Evolutionary conservation across 371 early-diverging fungal genomes (phyloP), one percentile per base, ranked within the genome.

Genomic region (Actinomucor elegans): DNA sequence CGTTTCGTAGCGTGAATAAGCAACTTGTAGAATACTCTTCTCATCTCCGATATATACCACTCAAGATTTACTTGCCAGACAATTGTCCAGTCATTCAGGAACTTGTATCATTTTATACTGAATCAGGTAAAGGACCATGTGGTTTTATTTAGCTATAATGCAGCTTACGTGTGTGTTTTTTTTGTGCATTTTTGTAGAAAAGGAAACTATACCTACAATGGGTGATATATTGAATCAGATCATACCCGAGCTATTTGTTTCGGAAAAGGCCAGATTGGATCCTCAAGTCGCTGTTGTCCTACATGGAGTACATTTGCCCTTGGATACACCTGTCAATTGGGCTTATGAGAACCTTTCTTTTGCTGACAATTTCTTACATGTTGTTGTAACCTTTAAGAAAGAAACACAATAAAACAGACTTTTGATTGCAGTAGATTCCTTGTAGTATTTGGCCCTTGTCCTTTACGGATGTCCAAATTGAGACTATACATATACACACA

Each of bases 301-400:
- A 21, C 89, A 88, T 54, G 87, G 89, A 11, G 59, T 87, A 32
- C 54, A 52, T 32, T 48, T 85, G 20, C 83, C 79, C 23, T 55
- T 79, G 35, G 80, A 83, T 28, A 83, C 80, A 15, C 85, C 88
- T 7, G 74, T 87, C 21, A 50, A 73, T 35, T 87, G 87, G 87
- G 79, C 84, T 15, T 79, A 82, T 46, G 80, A 77, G 35, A 80
- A 87, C 54, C 63, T 86, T 29, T 77, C 82, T 4, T 87, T 81
- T 69, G 79, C 88, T 7, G 90, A 90, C 60, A 85, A 86, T 55
- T 90, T 90, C 62, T 56, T 90, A 38, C 90, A 90, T 66, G 55
- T 90, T 44, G 86, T 87, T 14, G 59, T 84, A 14, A 51, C 29
- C 23, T 54, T 51, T 42, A 52, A 48, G n/a, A n/a, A n/a, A n/a